Evolutionary conservation across 176 grass and related monocot genomes (phyloP), one percentile per base, ranked within the genome.

Genomic region (Avena eriantha): DNA sequence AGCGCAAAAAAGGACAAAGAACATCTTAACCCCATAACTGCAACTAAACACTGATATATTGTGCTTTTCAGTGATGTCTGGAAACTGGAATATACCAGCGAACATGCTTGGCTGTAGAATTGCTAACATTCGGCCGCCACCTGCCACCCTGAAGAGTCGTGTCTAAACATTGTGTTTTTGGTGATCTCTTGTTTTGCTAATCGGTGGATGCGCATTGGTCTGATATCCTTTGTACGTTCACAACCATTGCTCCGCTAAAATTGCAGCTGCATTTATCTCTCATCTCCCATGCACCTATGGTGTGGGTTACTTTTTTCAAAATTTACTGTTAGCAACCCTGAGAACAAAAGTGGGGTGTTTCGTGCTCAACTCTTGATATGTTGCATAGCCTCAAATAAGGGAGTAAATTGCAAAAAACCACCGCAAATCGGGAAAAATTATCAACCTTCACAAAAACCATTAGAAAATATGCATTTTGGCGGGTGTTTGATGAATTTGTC

Each of bases 81-180:
- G 24, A 75, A 18, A 16, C 48, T 72, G 53, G 41, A 80, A 86
- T 84, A 43, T 84, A 10, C 17, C 41, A 64, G 22, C 15, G 54
- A 13, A 60, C 54, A 41, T 78, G 1, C 3, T 23, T 78, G 6
- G 13, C 76, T 79, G 54, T 79, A 60, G 12, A 79, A 45, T 16
- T 59, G 55, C 55, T 60, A 39, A 60, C 55, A 48, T 73, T 73
- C n/a, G 11, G 14, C 46, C 33, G 22, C 19, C 56, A 60, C 21
- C 21, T 17, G 22, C 19, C 56, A 60, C 21, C 21, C 3, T 60
- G 4, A 60, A 22, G 59, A 63, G 3, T 12, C 3, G 59, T 63
- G 59, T 63, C 22, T 23, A 63, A 63, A 63, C 24, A 63, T 64
- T 64, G 60, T 64, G 11, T 64, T 9, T 64, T 23, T 64, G 11